phyloP scores from a whole-genome alignment of 768 basidiomycete species.

The Tremella yokohamensis region DNA sequence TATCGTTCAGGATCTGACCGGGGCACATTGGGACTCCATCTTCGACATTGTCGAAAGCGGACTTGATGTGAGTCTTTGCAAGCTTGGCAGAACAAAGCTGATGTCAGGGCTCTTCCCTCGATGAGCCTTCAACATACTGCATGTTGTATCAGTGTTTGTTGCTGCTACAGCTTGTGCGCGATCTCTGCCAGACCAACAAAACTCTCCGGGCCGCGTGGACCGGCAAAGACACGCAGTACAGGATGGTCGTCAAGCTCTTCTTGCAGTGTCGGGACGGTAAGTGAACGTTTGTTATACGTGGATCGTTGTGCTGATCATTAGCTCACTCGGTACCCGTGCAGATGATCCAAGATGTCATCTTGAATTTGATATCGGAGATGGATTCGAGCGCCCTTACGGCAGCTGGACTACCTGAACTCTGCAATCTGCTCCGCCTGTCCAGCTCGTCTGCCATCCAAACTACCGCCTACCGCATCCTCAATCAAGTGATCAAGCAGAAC shows the following conservation, averaged over 20 bases:
- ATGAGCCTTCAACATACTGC: constrained; percentile 61
- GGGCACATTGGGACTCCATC: constrained; percentile 87
- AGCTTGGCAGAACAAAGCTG: neutral
- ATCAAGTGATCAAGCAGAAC: constrained; percentile 64
- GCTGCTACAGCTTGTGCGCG: constrained; percentile 66
- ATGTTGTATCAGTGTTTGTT: constrained; percentile 67
- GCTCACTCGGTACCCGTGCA: constrained; percentile 61
- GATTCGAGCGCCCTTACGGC: constrained; percentile 59
- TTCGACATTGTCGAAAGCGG: constrained; percentile 85
- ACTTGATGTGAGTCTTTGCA: constrained; percentile 64
- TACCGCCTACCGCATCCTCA: constrained; percentile 71
- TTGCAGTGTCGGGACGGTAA: constrained; percentile 48
- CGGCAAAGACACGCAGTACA: constrained; percentile 58
- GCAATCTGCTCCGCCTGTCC: constrained; percentile 66
- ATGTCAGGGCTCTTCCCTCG: constrained; percentile 52
- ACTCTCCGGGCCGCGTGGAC: constrained; percentile 67
- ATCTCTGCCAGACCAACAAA: constrained; percentile 70
- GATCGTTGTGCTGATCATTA: constrained; percentile 14
- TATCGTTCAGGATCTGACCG: constrained; percentile 78
- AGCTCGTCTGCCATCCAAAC: constrained; percentile 65
- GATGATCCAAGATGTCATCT: constrained; percentile 60
- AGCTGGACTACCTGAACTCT: constrained; percentile 67
- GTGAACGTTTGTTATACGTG: constrained; percentile 1
- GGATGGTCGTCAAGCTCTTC: constrained; percentile 63
- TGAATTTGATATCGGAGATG: constrained; percentile 66